Conservation (phyloP, 2,329 filamentous ascomycete genomes). For the Ophiocordyceps camponoti-saundersi region DNA sequence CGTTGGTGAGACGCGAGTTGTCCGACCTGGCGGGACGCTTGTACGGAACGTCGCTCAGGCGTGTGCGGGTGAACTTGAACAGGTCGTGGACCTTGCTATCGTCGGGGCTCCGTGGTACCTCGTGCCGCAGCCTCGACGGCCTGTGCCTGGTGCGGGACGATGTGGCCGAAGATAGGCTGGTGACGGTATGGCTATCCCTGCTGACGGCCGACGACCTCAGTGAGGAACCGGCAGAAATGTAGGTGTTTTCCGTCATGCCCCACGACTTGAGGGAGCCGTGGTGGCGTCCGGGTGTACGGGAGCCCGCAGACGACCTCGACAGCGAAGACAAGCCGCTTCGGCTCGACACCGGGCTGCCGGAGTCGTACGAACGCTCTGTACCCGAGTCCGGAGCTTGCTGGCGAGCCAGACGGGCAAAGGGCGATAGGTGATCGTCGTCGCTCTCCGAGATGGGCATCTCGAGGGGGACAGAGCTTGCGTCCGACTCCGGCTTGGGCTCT, state of each 20-base stretch:
- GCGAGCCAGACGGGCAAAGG: constrained; percentile 56
- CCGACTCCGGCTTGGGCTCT: constrained; percentile 42
- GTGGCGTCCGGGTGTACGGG: constrained; percentile 31
- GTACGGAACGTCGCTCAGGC: constrained; percentile 71
- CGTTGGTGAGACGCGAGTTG: constrained; percentile 46
- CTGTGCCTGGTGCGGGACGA: constrained; percentile 28
- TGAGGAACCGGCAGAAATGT: constrained; percentile 48
- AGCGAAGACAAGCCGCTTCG: constrained; percentile 43
- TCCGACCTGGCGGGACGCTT: constrained; percentile 46
- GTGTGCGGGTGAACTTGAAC: constrained; percentile 70
- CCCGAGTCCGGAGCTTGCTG: constrained; percentile 48
- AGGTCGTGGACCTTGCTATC: constrained; percentile 59
- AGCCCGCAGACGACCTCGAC: constrained; percentile 36
- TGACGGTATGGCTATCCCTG: constrained; percentile 6
- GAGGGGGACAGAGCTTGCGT: constrained; percentile 35
- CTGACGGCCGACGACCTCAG: constrained; percentile 17
- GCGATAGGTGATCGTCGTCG: constrained; percentile 63
- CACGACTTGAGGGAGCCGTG: constrained; percentile 34
- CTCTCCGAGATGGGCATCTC: constrained; percentile 50
- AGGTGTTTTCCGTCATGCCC: constrained; percentile 44
- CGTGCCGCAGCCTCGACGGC: constrained; percentile 61
- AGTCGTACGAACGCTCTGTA: constrained; percentile 37
- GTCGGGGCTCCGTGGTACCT: constrained; percentile 61
- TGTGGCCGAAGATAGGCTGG: constrained; percentile 24
- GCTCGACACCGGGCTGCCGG: constrained; percentile 50